Conservation (phyloP, 164 flowering plant genomes). For the Sedum album region DNA sequence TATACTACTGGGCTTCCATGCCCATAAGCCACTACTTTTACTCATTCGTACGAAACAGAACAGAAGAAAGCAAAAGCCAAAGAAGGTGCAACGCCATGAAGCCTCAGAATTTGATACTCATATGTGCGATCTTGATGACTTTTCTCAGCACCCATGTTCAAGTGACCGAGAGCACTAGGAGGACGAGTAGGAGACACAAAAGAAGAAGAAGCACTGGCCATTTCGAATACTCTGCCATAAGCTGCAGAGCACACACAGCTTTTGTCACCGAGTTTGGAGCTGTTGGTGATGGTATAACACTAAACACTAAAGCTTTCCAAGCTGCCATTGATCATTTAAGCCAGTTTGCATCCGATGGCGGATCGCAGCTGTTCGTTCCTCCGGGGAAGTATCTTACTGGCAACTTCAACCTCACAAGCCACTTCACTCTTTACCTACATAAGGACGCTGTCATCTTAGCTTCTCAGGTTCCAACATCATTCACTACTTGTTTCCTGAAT, state of each 20-base stretch:
- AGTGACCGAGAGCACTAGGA: constrained; percentile 21
- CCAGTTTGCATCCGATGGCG: constrained; percentile 29
- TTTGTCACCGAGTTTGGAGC: constrained; percentile 48
- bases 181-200: no score
- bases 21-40: no score
- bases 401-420: constrained; percentile 54
- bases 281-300: constrained; percentile 43
- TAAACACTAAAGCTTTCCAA: constrained; percentile 42
- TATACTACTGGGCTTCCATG: no score
- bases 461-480: constrained; percentile 26
- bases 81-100: no score
- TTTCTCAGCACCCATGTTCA: constrained; percentile 15
- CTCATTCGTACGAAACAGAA: no score
- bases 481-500: no score
- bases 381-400: constrained; percentile 52
- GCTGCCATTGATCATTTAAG: constrained; percentile 33
- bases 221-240: constrained; percentile 29
- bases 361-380: constrained; percentile 44
- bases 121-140: constrained; percentile 11
- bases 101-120: no score
- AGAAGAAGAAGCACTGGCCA: neutral
- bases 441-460: constrained; percentile 51
- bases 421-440: constrained; percentile 47
- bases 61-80: no score
- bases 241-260: constrained; percentile 42